A percentile compares a stretch with the other conserved stretches of the same genome.
Evolutionary conservation across 306 rosid species (phyloP).

Genomic region (Lupinus albus): DNA sequence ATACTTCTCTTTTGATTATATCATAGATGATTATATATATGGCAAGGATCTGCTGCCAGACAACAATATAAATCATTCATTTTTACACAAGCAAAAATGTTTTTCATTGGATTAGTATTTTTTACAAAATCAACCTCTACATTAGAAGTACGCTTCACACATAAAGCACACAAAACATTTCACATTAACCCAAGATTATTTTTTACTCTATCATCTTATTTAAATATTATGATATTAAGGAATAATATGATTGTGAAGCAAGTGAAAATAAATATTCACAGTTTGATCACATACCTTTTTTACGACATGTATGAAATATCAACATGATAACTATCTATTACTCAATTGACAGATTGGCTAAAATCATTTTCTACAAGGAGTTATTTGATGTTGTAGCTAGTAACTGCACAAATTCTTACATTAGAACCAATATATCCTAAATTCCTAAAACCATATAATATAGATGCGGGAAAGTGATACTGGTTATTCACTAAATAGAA

Average conservation of each 20-base stretch:
- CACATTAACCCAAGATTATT: slow-evolving; percentile 5
- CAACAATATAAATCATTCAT: not conserved
- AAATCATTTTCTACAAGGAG: slow-evolving; percentile 13
- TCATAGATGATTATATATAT: not conserved
- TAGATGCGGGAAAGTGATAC: not conserved
- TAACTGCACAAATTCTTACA: slow-evolving; percentile 14
- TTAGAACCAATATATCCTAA: slow-evolving; percentile 12
- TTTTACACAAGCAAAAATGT: slow-evolving; percentile 17
- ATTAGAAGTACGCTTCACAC: not conserved
- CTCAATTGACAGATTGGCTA: not conserved
- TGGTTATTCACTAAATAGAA: no score
- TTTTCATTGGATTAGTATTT: slow-evolving; percentile 3
- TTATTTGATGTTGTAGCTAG: slow-evolving; percentile 5
- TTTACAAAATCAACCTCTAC: not conserved
- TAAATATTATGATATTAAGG: not conserved
- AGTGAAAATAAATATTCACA: slow-evolving; percentile 12
- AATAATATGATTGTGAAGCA: slow-evolving; percentile 15
- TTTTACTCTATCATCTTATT: not conserved
- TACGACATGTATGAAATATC: not conserved
- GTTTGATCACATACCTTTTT: not conserved
- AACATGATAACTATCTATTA: not conserved
- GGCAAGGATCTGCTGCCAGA: not conserved
- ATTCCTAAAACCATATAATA: slow-evolving; percentile 13
- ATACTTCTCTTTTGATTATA: slow-evolving; percentile 4
- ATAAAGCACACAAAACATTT: not conserved